phyloP scores from a whole-genome alignment of 176 grass and related monocot species.

The Bromus sterilis region DNA sequence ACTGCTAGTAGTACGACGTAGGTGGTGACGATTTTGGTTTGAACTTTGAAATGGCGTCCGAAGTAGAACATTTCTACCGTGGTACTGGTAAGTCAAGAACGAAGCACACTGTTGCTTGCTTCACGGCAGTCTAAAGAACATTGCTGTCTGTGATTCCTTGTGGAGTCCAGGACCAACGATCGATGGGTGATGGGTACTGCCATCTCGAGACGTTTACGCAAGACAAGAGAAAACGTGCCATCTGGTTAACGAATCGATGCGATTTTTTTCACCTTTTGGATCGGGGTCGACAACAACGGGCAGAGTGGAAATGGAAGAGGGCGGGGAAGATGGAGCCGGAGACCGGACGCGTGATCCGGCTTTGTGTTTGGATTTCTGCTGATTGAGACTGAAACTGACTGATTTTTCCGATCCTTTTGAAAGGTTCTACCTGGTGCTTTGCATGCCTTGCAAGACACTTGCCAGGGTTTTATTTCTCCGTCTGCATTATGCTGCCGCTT shows the following conservation, averaged over 20 bases:
- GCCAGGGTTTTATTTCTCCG: background rate
- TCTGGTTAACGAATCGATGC: background rate
- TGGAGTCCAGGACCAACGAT: background rate
- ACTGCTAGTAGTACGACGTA: background rate
- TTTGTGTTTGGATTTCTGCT: background rate
- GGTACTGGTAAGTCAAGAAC: background rate
- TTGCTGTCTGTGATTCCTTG: background rate
- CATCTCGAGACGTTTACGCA: slow-evolving; percentile 18
- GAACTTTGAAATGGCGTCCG: background rate
- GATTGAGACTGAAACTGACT: background rate
- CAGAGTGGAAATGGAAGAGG: background rate
- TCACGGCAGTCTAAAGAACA: slow-evolving; percentile 13
- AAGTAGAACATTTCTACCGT: no score
- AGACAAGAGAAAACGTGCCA: background rate
- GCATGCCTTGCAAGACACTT: slow-evolving; percentile 1
- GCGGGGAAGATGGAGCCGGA: background rate
- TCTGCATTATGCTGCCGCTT: background rate
- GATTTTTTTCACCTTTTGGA: background rate
- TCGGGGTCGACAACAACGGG: background rate
- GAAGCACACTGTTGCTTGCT: background rate
- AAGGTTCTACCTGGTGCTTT: background rate
- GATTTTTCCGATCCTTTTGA: background rate
- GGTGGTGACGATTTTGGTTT: background rate
- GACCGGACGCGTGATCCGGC: background rate
- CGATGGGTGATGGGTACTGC: background rate